Evolutionary conservation across 1,284 basidiomycete species (phyloP).

Genomic region (Ceratobasidium sp.): DNA sequence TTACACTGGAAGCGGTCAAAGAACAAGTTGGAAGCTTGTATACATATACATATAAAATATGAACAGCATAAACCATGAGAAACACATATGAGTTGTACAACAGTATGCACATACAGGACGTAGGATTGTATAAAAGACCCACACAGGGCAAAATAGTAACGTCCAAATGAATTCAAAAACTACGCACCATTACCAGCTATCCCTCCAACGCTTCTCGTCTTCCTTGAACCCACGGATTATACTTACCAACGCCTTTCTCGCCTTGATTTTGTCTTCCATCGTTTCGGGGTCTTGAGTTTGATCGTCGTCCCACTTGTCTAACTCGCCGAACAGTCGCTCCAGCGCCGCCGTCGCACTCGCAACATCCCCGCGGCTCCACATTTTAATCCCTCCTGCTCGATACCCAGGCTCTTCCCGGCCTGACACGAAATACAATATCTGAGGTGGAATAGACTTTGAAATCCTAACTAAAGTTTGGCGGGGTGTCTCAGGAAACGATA

Average conservation of each 20-base stretch:
- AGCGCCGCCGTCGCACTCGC: constrained; percentile 12
- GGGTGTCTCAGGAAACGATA: constrained; percentile 26
- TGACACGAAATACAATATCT: constrained; percentile 27
- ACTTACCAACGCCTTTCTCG: constrained; percentile 27
- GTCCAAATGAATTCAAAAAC: neutral
- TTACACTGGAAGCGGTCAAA: too few relatives aligned
- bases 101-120: neutral
- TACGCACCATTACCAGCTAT: neutral
- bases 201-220: constrained; percentile 9
- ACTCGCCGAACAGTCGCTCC: constrained; percentile 15
- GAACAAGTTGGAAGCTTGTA: too few relatives aligned
- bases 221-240: constrained; percentile 10
- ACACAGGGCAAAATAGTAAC: too few relatives aligned
- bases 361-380: constrained; percentile 31
- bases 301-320: constrained; percentile 22
- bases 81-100: too few relatives aligned
- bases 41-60: too few relatives aligned
- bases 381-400: constrained; percentile 31
- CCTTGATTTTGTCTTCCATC: neutral
- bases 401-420: constrained; percentile 25
- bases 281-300: constrained; percentile 8
- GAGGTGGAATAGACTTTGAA: constrained; percentile 13
- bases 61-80: too few relatives aligned
- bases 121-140: too few relatives aligned
- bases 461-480: constrained; percentile 27